phyloP scores from a whole-genome alignment of 352 stramenopile genomes.

The Phytophthora boehmeriae region DNA sequence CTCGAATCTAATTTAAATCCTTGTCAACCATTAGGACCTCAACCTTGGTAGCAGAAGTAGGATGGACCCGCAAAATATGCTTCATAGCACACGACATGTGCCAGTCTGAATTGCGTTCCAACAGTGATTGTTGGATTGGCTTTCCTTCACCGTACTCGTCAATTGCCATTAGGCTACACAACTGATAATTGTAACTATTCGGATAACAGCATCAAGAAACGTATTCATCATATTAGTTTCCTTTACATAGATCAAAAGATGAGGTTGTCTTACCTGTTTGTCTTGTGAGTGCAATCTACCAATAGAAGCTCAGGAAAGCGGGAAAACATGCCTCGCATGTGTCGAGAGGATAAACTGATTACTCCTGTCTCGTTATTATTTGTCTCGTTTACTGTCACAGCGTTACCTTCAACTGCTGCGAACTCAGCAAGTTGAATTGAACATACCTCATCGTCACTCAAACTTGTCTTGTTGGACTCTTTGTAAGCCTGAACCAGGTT shows the following conservation, averaged over 20 bases:
- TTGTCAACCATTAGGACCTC: conserved; percentile 30
- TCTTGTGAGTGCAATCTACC: conserved; percentile 15
- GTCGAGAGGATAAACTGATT: background rate
- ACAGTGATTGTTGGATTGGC: conserved; percentile 7
- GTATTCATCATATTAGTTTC: background rate
- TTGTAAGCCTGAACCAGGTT: conserved; percentile 7
- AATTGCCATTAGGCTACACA: conserved; percentile 14
- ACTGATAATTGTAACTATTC: conserved; percentile 24
- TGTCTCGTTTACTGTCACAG: conserved; percentile 6
- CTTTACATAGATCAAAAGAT: background rate
- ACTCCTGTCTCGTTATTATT: conserved; percentile 4
- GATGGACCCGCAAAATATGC: conserved; percentile 4
- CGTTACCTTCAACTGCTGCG: conserved; percentile 7
- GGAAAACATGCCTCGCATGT: conserved; percentile 5
- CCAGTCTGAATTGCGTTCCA: conserved; percentile 19
- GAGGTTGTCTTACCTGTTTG: conserved; percentile 2
- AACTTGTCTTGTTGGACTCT: background rate
- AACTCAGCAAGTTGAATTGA: conserved; percentile 1
- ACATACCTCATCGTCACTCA: conserved; percentile 4
- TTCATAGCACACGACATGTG: conserved; percentile 20
- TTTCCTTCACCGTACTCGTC: conserved; percentile 13
- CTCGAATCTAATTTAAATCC: conserved; percentile 24
- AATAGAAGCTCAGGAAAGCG: conserved; percentile 8
- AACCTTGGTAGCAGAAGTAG: background rate
- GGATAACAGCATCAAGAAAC: conserved; percentile 1